Conservation (phyloP, 306 rosid genomes). For the Ziziphus jujuba region DNA sequence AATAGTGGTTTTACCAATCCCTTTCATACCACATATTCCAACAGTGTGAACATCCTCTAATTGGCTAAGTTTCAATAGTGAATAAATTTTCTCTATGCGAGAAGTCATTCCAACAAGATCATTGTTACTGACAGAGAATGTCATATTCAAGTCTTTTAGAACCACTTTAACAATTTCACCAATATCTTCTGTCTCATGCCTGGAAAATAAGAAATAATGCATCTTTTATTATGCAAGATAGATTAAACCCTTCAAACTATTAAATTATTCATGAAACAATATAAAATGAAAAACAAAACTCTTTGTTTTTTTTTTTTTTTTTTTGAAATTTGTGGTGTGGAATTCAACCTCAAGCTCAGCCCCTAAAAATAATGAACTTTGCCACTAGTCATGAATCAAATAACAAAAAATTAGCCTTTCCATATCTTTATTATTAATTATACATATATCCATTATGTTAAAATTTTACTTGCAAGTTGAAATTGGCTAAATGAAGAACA, state of each 20-base stretch:
- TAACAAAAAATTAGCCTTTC: too few species aligned
- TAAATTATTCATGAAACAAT: too few species aligned
- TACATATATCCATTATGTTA: neutral
- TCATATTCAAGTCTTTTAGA: neutral
- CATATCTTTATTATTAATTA: too few species aligned
- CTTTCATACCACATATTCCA: conserved; percentile 18
- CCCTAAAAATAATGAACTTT: too few species aligned
- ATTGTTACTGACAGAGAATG: neutral
- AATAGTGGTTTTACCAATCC: conserved; percentile 12
- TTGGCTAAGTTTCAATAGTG: neutral
- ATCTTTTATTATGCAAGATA: too few species aligned
- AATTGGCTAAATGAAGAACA: too few species aligned
- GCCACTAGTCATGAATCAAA: too few species aligned
- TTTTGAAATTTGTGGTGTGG: too few species aligned
- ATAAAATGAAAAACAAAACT: too few species aligned
- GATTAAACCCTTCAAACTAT: too few species aligned
- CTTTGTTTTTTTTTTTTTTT: too few species aligned
- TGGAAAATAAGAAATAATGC: neutral
- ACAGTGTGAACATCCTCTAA: neutral
- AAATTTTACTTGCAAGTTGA: neutral
- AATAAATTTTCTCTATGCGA: neutral
- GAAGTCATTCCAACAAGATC: conserved; percentile 5
- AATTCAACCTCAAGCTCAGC: too few species aligned
- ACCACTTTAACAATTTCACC: neutral
- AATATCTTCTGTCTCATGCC: conserved; percentile 2